Percentiles rank a stretch among this genome's conserved stretches.
phyloP scores from a whole-genome alignment of 495 filamentous ascomycete genomes.

The Tuber borchii region DNA sequence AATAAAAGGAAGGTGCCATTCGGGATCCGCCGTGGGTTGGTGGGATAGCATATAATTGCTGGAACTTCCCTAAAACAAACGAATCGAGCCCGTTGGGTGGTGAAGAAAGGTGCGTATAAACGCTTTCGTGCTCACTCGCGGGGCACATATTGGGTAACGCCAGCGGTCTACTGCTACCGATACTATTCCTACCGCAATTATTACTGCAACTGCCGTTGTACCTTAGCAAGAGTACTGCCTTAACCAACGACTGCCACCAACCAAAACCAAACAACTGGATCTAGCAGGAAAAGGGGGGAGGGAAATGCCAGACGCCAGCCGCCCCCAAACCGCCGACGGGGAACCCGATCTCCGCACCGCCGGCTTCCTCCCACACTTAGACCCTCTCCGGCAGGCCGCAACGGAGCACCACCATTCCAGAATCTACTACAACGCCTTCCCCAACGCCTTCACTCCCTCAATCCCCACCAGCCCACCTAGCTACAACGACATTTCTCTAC shows the following conservation, averaged over 20 bases:
- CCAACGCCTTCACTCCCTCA: constrained; percentile 12
- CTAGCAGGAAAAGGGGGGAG: not conserved
- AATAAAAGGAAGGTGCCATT: not conserved
- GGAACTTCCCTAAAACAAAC: not conserved
- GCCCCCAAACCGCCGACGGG: constrained; percentile 16
- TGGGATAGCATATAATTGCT: constrained; percentile 1
- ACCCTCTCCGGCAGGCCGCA: constrained; percentile 21
- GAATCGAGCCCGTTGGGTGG: not conserved
- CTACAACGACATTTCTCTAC: constrained; percentile 35
- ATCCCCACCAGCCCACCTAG: constrained; percentile 22
- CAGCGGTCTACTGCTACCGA: not conserved
- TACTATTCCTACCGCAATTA: not conserved
- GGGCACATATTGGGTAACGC: not conserved
- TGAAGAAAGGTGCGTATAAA: not conserved
- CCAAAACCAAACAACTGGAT: constrained; percentile 1
- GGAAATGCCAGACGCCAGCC: not conserved
- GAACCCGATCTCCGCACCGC: constrained; percentile 25
- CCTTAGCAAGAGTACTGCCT: not conserved
- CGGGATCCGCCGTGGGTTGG: not conserved
- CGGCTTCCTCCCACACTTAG: constrained; percentile 26
- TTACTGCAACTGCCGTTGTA: not conserved
- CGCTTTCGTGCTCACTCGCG: not conserved
- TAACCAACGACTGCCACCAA: not conserved
- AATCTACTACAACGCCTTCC: constrained; percentile 30
- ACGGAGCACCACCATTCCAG: constrained; percentile 20